Base-by-base conservation (phyloP, 306 rosid genomes). In the Ormosia emarginata region DNA sequence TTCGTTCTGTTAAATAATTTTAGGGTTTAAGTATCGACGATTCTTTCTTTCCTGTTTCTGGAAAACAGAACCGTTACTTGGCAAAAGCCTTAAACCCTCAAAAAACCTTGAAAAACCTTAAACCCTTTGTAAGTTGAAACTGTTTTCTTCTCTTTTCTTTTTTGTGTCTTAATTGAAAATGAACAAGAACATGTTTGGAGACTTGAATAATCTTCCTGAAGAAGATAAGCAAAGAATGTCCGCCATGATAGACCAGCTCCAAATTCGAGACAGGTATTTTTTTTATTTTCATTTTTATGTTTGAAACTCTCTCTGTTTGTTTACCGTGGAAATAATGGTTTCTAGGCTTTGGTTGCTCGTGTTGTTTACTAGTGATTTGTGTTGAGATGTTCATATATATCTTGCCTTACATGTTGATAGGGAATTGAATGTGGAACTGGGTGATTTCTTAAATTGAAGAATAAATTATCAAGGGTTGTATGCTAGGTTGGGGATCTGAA, bases 201-300 rank as follows among this genome's bases (percentile, higher is more conserved):
- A 90, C 39, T 44, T 89, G 79, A 86, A 83, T 2, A 78, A 82
- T 85, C 87, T 91, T 79, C 84, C 92, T 8, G 94, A 84, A 9
- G 93, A 90, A 81, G 98, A 91, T 32, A 76, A 83, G 89, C 71
- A 76, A 34, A 88, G 78, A 88, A 85, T 94, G 94, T 66, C 94
- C 32, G 15, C 86, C 82, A 78, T 87, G 69, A 87, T 85, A 18
- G 91, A 90, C 7, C 88, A 89, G 53, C 92, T 90, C 67, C 97
- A 91, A 84, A 67, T 83, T 36, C 92, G 93, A 32, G 98, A 94
- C 88, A 92, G 97, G 97, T 92, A 81, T 64, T 56, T 62, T 10
- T 13, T 0, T 10, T 9, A 4, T 61, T 24, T 58, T 29, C 29
- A 4, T 3, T 10, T 68, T 17, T 18, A 12, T 5, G 24, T 24